Evolutionary conservation across 305 asterid species (phyloP).

Genomic region (Fraxinus greggii): DNA sequence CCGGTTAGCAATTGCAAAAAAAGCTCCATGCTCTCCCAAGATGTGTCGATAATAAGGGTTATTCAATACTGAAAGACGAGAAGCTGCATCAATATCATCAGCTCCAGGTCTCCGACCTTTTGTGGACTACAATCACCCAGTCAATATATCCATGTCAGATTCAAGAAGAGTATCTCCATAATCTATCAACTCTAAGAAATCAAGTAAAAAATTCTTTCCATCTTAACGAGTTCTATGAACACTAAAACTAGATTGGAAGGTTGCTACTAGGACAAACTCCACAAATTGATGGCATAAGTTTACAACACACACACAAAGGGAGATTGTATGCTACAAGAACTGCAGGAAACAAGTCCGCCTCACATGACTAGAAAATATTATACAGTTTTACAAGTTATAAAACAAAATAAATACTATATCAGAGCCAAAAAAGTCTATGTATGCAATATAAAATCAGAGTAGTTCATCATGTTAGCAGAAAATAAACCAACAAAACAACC

Average conservation of each 20-base stretch:
- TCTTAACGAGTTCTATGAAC: not conserved
- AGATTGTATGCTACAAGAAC: not conserved
- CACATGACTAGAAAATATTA: not conserved
- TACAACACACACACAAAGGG: not conserved
- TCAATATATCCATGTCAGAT: constrained; percentile 29
- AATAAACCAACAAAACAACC: constrained; percentile 4
- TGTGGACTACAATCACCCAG: constrained; percentile 53
- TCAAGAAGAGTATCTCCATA: not conserved
- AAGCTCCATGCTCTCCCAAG: constrained; percentile 87
- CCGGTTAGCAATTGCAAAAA: constrained; percentile 88
- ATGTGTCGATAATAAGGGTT: constrained; percentile 69
- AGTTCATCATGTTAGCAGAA: not conserved
- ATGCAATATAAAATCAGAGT: not conserved
- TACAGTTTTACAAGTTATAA: not conserved
- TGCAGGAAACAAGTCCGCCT: not conserved
- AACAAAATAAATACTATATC: not conserved
- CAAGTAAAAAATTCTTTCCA: not conserved
- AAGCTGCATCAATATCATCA: constrained; percentile 87
- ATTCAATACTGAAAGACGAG: constrained; percentile 81
- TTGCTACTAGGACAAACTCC: not conserved
- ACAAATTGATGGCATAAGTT: not conserved
- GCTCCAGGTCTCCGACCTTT: constrained; percentile 77
- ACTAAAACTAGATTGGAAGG: not conserved
- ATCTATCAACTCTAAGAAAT: not conserved
- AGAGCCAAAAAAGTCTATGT: not conserved